Conservation (phyloP, 805 yeast species). For the Ogataea philodendri region DNA sequence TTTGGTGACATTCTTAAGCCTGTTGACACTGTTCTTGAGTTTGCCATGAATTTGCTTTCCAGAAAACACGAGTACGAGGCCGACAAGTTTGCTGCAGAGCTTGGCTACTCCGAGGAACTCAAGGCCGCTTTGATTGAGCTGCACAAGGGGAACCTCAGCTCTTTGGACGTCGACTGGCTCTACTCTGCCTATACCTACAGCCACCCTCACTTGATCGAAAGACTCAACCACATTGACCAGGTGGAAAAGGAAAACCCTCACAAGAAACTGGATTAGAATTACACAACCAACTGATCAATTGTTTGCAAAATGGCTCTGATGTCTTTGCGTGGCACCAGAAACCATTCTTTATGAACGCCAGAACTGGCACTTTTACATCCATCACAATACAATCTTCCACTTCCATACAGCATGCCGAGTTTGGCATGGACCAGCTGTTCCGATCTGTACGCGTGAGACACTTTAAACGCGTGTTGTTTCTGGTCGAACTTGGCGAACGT, state of each 20-base stretch:
- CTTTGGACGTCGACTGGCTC: conserved; percentile 87
- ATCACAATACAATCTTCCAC: conserved; percentile 47
- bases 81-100: conserved; percentile 75
- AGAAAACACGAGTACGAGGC: conserved; percentile 94
- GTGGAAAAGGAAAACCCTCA: conserved; percentile 20
- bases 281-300: conserved; percentile 31
- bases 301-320: conserved; percentile 33
- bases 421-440: conserved; percentile 43
- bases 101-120: conserved; percentile 69
- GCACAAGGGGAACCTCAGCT: conserved; percentile 75
- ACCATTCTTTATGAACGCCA: conserved; percentile 53
- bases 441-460: conserved; percentile 32
- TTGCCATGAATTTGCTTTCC: conserved; percentile 64
- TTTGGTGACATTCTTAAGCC: conserved; percentile 81
- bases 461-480: conserved; percentile 38
- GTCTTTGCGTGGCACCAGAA: conserved; percentile 46
- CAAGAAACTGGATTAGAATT: conserved; percentile 22
- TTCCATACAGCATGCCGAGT: conserved; percentile 42
- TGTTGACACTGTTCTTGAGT: conserved; percentile 63
- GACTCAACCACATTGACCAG: conserved; percentile 69
- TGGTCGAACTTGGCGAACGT: conserved; percentile 23
- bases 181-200: conserved; percentile 86
- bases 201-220: conserved; percentile 90
- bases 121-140: conserved; percentile 70
- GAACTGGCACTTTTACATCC: conserved; percentile 35